Conservation (phyloP, 306 rosid species). For the Vigna hirtella region DNA sequence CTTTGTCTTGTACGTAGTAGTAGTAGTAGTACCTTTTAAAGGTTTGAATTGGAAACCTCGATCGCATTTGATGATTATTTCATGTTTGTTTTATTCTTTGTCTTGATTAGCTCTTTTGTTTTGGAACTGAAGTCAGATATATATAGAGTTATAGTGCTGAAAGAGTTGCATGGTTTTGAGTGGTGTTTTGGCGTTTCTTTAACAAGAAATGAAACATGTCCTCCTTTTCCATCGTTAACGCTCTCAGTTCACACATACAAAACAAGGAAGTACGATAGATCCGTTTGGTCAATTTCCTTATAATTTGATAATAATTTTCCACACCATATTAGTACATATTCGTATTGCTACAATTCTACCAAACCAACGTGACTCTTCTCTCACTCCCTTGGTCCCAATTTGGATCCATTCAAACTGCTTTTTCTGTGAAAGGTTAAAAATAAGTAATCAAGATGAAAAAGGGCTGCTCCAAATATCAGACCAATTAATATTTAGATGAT, state of each 20-base stretch:
- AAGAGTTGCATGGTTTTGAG: conserved; percentile 66
- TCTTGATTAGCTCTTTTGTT: conserved; percentile 29
- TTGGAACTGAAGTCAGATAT: conserved; percentile 1
- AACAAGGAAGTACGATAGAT: conserved; percentile 52
- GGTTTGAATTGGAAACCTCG: not conserved
- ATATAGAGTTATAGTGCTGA: conserved; percentile 16
- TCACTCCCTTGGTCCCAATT: conserved; percentile 47
- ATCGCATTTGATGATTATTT: not conserved
- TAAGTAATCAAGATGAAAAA: conserved; percentile 34
- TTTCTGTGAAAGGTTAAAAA: conserved; percentile 40
- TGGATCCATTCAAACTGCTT: conserved; percentile 38
- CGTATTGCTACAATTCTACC: conserved; percentile 3
- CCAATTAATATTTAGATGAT: conserved; percentile 37
- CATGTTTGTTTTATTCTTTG: not conserved
- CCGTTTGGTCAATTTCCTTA: conserved; percentile 49
- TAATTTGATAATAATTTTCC: conserved; percentile 65
- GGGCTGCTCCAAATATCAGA: conserved; percentile 43
- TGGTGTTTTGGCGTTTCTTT: conserved; percentile 57
- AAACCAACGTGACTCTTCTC: conserved; percentile 32
- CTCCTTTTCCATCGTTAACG: conserved; percentile 28
- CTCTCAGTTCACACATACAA: conserved; percentile 37
- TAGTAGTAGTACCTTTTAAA: not conserved
- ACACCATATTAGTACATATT: conserved; percentile 41
- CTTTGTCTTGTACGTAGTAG: not conserved
- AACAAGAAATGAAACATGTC: not conserved